These are phyloP conservation scores for Papiliotrema nemorosa DNA, from an alignment of 1,284 basidiomycete genomes.

Conservation along the genomic window DNA sequence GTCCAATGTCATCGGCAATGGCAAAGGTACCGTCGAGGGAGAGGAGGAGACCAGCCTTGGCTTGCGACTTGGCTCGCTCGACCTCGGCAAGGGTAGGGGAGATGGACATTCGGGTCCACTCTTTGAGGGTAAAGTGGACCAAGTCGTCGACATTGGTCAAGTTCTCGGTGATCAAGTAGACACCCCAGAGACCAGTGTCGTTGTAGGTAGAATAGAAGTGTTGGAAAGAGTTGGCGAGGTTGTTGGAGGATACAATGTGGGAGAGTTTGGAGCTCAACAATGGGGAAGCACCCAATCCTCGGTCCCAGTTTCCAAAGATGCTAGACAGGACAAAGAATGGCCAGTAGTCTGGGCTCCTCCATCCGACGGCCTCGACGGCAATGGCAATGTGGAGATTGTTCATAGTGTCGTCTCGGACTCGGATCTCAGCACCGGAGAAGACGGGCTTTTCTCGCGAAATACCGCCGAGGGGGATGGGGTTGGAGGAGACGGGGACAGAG, in stretches of 20 bases:
- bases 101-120: conserved; percentile 96
- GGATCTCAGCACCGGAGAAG: conserved; percentile 94
- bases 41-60: conserved; percentile 90
- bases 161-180: conserved; percentile 95
- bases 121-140: conserved; percentile 87
- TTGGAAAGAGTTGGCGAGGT: conserved; percentile 99
- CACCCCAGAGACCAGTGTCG: conserved; percentile 98
- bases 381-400: conserved; percentile 91
- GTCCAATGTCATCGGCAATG: conserved; percentile 95
- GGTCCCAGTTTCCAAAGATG: conserved; percentile 99
- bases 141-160: conserved; percentile 88
- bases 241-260: conserved; percentile 87
- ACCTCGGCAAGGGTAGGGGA: conserved; percentile 81
- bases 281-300: conserved; percentile 85
- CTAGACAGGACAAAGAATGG: conserved; percentile 98
- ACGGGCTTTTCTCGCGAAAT: conserved; percentile 66
- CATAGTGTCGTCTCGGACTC: conserved; percentile 88
- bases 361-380: conserved; percentile 95
- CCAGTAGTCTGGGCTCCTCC: conserved; percentile 98
- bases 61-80: conserved; percentile 94
- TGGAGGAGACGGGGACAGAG: conserved; percentile 77
- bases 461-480: conserved; percentile 84
- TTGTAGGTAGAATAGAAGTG: conserved; percentile 99
- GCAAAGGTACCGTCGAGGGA: conserved; percentile 92
- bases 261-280: conserved; percentile 88